Evolutionary conservation across 345 rosid genomes (phyloP), one percentile per base, ranked within the genome.

Genomic region (Draba incana): DNA sequence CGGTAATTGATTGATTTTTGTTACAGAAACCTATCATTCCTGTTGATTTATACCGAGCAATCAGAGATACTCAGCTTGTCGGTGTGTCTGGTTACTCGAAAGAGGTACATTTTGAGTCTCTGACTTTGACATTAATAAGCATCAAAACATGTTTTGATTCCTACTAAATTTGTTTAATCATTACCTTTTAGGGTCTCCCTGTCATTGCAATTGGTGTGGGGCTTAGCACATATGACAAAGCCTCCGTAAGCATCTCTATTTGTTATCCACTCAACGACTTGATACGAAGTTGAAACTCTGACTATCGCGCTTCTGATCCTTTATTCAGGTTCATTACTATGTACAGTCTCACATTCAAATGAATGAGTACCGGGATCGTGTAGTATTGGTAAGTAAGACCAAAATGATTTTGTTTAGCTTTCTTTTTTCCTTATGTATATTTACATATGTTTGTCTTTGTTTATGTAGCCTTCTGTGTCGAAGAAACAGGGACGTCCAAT

Each of bases 321-420:
- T 53, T 44, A 50, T 70, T 31, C 76, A 94, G 99, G 92, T 85
- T 72, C 77, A 94, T 68, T 86, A 83, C 80, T 94, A 94, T 82
- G 81, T 86, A 63, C 97, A 92, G 77, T 95, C 99, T 10, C 99
- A 95, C 75, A 95, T 95, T 81, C 99, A 95, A 79, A 82, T 95
- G 82, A 95, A 95, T 57, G 99, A 95, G 79, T 92, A 89, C 56
- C 82, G 99, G 54, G 99, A 95, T 70, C 92, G 96, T 50, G 86
- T 95, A 4, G 43, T 95, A 42, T 82, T 92, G 97, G 99, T 94
- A 68, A 71, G 83, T 91, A 68, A 71, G 83, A 60, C 38, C 52
- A 55, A 46, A 53, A 50, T 14, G 16, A 12, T 24, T 51, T 49
- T 10, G 14, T 10, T 7, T 57, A 4, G 45, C 15, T 16, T 51